Conservation (phyloP, 139 green algal genomes). For the Chlorella vulgaris region DNA sequence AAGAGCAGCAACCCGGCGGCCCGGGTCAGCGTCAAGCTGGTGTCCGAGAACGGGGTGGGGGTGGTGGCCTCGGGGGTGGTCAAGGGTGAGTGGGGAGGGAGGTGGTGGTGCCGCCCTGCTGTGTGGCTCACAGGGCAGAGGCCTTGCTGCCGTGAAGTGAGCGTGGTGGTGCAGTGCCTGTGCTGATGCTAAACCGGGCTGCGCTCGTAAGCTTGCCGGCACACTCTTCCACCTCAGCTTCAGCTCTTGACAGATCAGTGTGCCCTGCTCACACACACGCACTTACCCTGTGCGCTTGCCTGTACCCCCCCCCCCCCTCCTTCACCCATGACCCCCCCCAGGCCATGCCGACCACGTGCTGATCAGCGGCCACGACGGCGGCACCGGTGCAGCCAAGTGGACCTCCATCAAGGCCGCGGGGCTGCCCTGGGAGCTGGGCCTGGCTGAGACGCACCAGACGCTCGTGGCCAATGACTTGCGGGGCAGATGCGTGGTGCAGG, state of each 20-base stretch:
- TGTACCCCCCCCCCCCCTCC: too few species aligned
- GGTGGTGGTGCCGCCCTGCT: background rate
- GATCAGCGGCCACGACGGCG: slow-evolving; percentile 93
- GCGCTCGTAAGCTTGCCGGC: background rate
- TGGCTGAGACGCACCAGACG: slow-evolving; percentile 95
- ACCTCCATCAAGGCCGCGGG: slow-evolving; percentile 82
- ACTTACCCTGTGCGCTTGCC: too few species aligned
- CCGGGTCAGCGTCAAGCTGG: slow-evolving; percentile 92
- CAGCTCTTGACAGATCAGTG: too few species aligned
- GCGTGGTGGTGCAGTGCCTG: background rate
- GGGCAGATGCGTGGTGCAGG: slow-evolving; percentile 82
- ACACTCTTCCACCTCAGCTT: background rate
- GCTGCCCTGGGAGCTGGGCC: slow-evolving; percentile 93
- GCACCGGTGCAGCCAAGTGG: slow-evolving; percentile 87
- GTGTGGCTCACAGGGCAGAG: background rate
- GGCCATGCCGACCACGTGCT: slow-evolving; percentile 96
- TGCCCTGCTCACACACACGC: too few species aligned
- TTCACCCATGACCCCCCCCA: background rate
- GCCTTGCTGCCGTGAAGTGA: too few species aligned
- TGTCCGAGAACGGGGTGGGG: slow-evolving; percentile 93
- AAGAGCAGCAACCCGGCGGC: slow-evolving; percentile 70
- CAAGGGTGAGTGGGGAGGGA: slow-evolving; percentile 58
- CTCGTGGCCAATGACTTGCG: slow-evolving; percentile 96
- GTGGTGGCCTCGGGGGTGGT: slow-evolving; percentile 85
- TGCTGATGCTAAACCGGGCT: too few species aligned